Conservation (phyloP, 352 stramenopile genomes). For the Phytopythium kandeliae region DNA sequence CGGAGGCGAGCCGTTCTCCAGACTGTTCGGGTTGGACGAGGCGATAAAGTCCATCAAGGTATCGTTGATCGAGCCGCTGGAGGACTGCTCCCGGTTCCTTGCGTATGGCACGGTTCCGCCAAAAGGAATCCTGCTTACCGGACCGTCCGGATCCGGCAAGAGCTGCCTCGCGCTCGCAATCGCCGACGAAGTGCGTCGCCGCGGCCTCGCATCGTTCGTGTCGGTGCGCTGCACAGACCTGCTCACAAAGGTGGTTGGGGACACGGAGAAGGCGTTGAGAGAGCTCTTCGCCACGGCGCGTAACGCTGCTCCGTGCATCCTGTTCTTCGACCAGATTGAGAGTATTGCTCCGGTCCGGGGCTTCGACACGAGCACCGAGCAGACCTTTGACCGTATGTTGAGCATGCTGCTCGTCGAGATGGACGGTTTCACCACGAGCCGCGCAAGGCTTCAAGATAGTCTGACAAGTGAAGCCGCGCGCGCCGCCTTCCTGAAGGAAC, state of each 20-base stretch:
- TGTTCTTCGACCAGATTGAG: conserved; percentile 93
- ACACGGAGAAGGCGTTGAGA: conserved; percentile 85
- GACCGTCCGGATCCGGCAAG: conserved; percentile 97
- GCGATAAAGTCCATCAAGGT: conserved; percentile 95
- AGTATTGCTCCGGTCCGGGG: conserved; percentile 80
- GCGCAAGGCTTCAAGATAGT: conserved; percentile 24
- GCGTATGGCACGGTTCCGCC: conserved; percentile 96
- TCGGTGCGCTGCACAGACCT: conserved; percentile 87
- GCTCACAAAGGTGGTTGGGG: conserved; percentile 87
- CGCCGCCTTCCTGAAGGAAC: conserved; percentile 67
- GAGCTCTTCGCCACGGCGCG: conserved; percentile 84
- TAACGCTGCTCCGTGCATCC: conserved; percentile 80
- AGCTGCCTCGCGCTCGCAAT: conserved; percentile 89
- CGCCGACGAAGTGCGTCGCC: conserved; percentile 47
- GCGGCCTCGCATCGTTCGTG: conserved; percentile 77
- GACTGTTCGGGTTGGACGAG: conserved; percentile 96
- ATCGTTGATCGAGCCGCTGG: conserved; percentile 96
- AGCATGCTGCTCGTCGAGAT: conserved; percentile 90
- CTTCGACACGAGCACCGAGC: conserved; percentile 89
- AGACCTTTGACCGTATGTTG: conserved; percentile 90
- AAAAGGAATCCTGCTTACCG: conserved; percentile 98
- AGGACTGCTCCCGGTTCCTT: conserved; percentile 94
- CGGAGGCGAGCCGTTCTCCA: conserved; percentile 36
- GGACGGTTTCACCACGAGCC: conserved; percentile 77
- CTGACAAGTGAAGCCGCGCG: conserved; percentile 30